Percentiles rank a stretch among this genome's conserved stretches.
Conservation (phyloP, 2,329 filamentous ascomycete species). For the Penicillium verrucosum region DNA sequence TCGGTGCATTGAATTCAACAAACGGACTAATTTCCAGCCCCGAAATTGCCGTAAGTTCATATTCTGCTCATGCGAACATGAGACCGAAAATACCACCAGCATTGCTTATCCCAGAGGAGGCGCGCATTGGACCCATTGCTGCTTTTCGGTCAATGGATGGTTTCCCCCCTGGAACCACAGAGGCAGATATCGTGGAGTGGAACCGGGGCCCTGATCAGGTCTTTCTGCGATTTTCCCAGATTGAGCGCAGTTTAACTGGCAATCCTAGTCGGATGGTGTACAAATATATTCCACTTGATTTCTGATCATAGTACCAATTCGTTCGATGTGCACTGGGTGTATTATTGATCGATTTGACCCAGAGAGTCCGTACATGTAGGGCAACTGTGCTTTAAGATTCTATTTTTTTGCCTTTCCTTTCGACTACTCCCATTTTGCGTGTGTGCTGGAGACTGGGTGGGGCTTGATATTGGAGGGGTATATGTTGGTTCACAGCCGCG, state of each 20-base stretch:
- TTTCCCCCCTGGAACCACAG: slow-evolving; percentile 13
- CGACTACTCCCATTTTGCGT: no score
- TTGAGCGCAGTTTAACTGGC: slow-evolving; percentile 14
- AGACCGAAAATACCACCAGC: neutral
- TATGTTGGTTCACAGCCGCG: no score
- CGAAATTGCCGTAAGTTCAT: neutral
- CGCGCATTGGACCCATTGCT: slow-evolving; percentile 26
- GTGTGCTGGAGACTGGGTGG: no score
- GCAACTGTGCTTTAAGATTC: neutral
- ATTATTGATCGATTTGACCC: neutral
- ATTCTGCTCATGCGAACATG: neutral
- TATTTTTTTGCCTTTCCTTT: no score
- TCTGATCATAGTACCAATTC: neutral
- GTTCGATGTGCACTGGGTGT: neutral
- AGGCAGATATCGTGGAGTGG: slow-evolving; percentile 23
- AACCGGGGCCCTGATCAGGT: slow-evolving; percentile 17
- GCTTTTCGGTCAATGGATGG: slow-evolving; percentile 24
- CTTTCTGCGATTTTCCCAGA: slow-evolving; percentile 24
- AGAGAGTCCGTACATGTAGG: neutral
- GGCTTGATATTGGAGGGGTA: no score
- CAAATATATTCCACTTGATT: slow-evolving; percentile 23
- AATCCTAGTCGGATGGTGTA: slow-evolving; percentile 22
- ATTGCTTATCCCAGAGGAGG: slow-evolving; percentile 22
- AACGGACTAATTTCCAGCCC: neutral
- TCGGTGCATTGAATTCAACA: neutral